Evolutionary conservation across 192 early-diverging fungal genomes (phyloP), one percentile per base, ranked within the genome.

Genomic region (Chytriomyces hyalinus): DNA sequence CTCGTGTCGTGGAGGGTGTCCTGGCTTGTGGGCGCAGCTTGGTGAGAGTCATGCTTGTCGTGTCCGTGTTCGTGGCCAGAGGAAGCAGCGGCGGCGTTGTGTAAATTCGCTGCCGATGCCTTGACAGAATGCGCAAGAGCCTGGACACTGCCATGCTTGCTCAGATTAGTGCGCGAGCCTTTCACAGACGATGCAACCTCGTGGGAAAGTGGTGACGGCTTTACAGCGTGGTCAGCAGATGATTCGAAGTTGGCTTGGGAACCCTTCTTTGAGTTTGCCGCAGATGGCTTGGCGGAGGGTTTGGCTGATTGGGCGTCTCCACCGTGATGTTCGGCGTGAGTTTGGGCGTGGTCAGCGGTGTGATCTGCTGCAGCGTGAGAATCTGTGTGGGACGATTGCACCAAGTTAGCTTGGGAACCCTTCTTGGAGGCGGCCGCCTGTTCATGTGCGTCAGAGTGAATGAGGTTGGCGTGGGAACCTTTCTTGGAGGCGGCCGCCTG

Each of bases 61-160:
- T 36, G 36, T 57, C 44, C 51, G n/a, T 59, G 49, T 44, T 59
- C 36, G n/a, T n/a, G 20, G 1, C 53, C 53, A n/a, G 53, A n/a
- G 3, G 53, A 13, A 13, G 53, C 15, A 5, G 20, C 70, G 51
- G 49, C 57, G 8, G 62, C 51, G 13, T 70, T 49, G 51, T 13
- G 8, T 70, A 73, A 10, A n/a, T 73, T 63, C 10, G 71, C 53
- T 8, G 26, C 62, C 6, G 71, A 73, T n/a, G 59, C 60, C 26
- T 73, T 73, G 24, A 63, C 36, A 5, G 53, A 57, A 57, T 13
- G 20, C 3, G 53, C 53, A n/a, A 57, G 15, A 57, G 53, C 53
- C 36, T 36, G 36, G 3, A 36, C 36, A 36, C 36, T 36, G 36
- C 36, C 36, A 36, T 36, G 36, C 36, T 36, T 36, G 36, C 36